A percentile compares a stretch with the other conserved stretches of the same genome.
These are phyloP conservation scores for Hippophae tibetana DNA, from an alignment of 306 rosid species.

Conservation along the genomic window DNA sequence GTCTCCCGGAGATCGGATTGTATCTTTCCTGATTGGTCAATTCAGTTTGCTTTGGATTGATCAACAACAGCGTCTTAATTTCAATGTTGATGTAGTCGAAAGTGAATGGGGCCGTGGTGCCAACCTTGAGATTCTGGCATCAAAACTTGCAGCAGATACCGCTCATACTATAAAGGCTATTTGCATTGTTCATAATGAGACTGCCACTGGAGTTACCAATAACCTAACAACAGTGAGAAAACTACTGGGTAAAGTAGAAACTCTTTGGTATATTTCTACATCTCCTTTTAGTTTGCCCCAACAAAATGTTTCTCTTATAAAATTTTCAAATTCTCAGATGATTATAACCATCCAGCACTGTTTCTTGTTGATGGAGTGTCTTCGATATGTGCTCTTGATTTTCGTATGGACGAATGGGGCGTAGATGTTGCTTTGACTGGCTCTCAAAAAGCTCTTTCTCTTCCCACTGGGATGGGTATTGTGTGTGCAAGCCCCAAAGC, in stretches of 20 bases:
- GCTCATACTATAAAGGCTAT: slow-evolving; percentile 85
- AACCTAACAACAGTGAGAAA: slow-evolving; percentile 67
- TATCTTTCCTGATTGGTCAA: slow-evolving; percentile 88
- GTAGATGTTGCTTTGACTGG: slow-evolving; percentile 96
- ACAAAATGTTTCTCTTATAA: slow-evolving; percentile 14
- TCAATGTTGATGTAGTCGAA: slow-evolving; percentile 85
- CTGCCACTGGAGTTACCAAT: slow-evolving; percentile 96
- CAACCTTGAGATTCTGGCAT: slow-evolving; percentile 69
- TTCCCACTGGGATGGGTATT: slow-evolving; percentile 90
- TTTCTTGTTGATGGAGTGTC: slow-evolving; percentile 96
- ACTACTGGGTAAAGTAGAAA: slow-evolving; percentile 57
- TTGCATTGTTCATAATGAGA: slow-evolving; percentile 96
- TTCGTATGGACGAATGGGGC: slow-evolving; percentile 99
- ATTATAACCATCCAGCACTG: slow-evolving; percentile 86
- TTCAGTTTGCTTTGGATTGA: slow-evolving; percentile 99
- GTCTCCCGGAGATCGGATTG: slow-evolving; percentile 86
- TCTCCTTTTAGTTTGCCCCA: neutral
- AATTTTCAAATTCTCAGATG: slow-evolving; percentile 44
- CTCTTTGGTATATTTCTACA: neutral
- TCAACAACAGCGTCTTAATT: slow-evolving; percentile 95
- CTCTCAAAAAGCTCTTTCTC: slow-evolving; percentile 97
- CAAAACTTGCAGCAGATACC: slow-evolving; percentile 71
- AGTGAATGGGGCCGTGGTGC: slow-evolving; percentile 99
- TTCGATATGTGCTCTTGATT: slow-evolving; percentile 92
- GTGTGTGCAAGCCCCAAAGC: slow-evolving; percentile 93